Evolutionary conservation across 495 filamentous ascomycete species (phyloP).

Genomic region (Jackrogersella multiformis): DNA sequence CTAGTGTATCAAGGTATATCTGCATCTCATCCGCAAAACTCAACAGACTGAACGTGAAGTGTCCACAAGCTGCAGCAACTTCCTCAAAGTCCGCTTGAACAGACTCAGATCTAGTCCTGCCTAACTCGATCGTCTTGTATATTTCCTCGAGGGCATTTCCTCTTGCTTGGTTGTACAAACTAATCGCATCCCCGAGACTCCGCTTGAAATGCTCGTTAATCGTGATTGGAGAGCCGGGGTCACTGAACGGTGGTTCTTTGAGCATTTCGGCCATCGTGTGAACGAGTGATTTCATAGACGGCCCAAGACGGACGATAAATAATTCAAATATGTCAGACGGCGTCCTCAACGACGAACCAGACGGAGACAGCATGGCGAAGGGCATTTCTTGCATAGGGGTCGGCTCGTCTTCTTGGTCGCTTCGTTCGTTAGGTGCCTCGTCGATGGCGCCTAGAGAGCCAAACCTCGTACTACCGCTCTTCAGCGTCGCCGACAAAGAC

Average conservation of each 20-base stretch:
- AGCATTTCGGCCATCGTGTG: constrained; percentile 89
- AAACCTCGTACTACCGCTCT: constrained; percentile 43
- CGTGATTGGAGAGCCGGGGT: constrained; percentile 70
- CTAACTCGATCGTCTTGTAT: constrained; percentile 78
- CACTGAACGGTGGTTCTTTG: constrained; percentile 83
- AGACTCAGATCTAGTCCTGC: constrained; percentile 68
- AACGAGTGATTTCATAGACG: constrained; percentile 94
- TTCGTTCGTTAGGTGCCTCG: constrained; percentile 71
- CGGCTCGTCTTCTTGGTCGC: constrained; percentile 53
- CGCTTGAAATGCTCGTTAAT: constrained; percentile 80
- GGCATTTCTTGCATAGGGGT: constrained; percentile 16
- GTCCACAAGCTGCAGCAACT: constrained; percentile 92
- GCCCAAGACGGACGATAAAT: constrained; percentile 88
- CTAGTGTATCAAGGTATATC: constrained; percentile 80
- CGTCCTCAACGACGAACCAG: constrained; percentile 53
- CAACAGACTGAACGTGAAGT: constrained; percentile 89
- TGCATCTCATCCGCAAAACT: constrained; percentile 91
- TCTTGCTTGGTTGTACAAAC: constrained; percentile 77
- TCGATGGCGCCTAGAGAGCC: constrained; percentile 68
- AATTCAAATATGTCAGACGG: constrained; percentile 84
- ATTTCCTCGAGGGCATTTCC: constrained; percentile 77
- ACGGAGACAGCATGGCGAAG: constrained; percentile 27
- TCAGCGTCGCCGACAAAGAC: constrained; percentile 46
- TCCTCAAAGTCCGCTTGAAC: constrained; percentile 96
- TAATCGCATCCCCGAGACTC: constrained; percentile 80